Evolutionary conservation across 305 asterid genomes (phyloP).

Genomic region (Fraxinus sp.): DNA sequence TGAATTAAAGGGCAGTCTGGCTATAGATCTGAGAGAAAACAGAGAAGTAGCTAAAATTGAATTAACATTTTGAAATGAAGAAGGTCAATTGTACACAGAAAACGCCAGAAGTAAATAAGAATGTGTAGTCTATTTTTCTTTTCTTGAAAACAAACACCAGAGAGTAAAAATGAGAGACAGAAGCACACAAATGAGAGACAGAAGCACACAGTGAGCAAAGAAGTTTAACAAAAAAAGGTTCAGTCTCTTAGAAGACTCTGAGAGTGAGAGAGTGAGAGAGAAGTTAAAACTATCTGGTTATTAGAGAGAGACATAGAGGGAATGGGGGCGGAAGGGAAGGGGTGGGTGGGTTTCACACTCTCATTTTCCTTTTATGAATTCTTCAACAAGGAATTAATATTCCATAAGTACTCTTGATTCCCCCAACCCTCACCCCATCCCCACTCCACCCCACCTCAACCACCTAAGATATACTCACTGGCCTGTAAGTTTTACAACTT

Average conservation of each 20-base stretch:
- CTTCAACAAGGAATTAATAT: conserved; percentile 24
- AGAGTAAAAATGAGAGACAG: conserved; percentile 5
- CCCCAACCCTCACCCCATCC: background rate
- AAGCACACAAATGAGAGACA: too few species aligned
- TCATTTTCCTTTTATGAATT: conserved; percentile 24
- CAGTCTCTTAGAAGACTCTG: conserved; percentile 24
- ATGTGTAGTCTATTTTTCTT: background rate
- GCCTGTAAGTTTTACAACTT: too few species aligned
- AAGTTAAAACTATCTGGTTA: conserved; percentile 43
- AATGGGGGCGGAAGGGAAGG: conserved; percentile 10
- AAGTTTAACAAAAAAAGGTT: conserved; percentile 16
- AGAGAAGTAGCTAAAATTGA: background rate
- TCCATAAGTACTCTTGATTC: background rate
- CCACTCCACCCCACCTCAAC: background rate
- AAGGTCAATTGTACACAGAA: conserved; percentile 18
- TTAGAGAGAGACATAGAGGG: conserved; percentile 29
- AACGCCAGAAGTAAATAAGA: background rate
- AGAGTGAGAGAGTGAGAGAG: conserved; percentile 18
- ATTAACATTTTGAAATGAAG: conserved; percentile 17
- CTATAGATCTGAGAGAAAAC: conserved; percentile 51
- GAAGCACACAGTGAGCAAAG: too few species aligned
- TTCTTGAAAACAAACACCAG: background rate
- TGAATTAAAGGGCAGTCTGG: conserved; percentile 15
- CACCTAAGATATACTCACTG: too few species aligned
- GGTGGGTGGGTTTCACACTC: conserved; percentile 33